Evolutionary conservation across 495 filamentous ascomycete genomes (phyloP).

Genomic region (Aspergillus campestris): DNA sequence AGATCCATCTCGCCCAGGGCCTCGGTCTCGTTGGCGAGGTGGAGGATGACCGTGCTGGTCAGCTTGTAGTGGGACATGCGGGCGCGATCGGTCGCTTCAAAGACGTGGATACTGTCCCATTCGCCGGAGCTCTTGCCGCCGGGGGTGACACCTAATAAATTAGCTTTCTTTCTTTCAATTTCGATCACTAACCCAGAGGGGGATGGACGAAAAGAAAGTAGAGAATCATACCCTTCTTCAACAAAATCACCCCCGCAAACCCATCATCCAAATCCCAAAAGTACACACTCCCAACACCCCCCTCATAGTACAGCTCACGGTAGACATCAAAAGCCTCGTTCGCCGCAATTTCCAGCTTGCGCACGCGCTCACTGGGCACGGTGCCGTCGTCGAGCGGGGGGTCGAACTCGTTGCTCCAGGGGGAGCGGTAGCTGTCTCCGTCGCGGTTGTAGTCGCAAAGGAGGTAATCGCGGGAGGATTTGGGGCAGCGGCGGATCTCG

Average conservation of each 20-base stretch:
- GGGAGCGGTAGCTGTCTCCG: slow-evolving; percentile 91
- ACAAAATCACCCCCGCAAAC: slow-evolving; percentile 88
- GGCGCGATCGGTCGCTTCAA: slow-evolving; percentile 86
- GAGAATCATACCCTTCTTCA: slow-evolving; percentile 70
- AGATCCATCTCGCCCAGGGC: slow-evolving; percentile 84
- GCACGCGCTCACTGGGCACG: slow-evolving; percentile 74
- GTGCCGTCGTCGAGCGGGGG: slow-evolving; percentile 73
- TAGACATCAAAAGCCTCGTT: slow-evolving; percentile 98
- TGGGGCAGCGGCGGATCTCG: slow-evolving; percentile 71
- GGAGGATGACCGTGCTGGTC: slow-evolving; percentile 91
- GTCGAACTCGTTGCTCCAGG: slow-evolving; percentile 98
- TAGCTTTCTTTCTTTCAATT: not conserved
- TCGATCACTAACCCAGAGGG: no score
- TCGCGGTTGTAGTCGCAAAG: slow-evolving; percentile 99
- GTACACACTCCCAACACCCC: slow-evolving; percentile 89
- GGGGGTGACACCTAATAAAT: slow-evolving; percentile 47
- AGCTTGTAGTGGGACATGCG: slow-evolving; percentile 94
- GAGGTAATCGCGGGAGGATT: slow-evolving; percentile 89
- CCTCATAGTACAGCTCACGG: slow-evolving; percentile 95
- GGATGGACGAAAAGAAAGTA: not conserved
- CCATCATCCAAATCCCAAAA: slow-evolving; percentile 99
- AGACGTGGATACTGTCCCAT: slow-evolving; percentile 99
- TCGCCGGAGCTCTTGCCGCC: slow-evolving; percentile 66
- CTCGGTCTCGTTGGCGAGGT: slow-evolving; percentile 62
- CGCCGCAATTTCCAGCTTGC: slow-evolving; percentile 85